Percentiles rank a stretch among this genome's conserved stretches.
These are phyloP conservation scores for Oryza australiensis DNA, from an alignment of 176 grass and related monocot species.

Conservation along the genomic window DNA sequence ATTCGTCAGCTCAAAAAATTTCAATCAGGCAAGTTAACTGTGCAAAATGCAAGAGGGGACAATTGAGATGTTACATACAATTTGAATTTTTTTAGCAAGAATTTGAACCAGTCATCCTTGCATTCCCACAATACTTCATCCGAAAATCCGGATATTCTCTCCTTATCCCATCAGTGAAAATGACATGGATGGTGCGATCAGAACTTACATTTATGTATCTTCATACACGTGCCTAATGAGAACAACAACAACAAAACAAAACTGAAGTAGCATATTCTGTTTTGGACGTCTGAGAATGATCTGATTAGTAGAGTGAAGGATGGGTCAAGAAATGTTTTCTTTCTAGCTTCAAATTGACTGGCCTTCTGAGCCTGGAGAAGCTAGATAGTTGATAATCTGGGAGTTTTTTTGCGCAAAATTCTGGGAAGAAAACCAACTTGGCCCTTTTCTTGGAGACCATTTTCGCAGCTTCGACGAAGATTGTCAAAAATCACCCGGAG, in stretches of 20 bases:
- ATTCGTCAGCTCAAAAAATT: neutral
- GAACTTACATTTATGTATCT: conserved; percentile 8
- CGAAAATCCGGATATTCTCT: conserved; percentile 35
- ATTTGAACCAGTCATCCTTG: conserved; percentile 27
- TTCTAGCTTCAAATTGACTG: neutral
- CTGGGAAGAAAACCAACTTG: neutral
- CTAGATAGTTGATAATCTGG: neutral
- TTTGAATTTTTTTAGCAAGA: neutral
- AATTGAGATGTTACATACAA: no score
- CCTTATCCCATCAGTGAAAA: conserved; percentile 7
- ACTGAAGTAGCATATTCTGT: neutral
- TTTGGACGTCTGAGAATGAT: neutral
- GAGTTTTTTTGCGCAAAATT: neutral
- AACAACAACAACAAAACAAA: neutral
- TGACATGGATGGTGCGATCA: neutral
- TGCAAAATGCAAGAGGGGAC: no score
- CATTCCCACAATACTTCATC: neutral
- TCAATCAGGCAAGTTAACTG: neutral
- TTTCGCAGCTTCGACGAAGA: neutral
- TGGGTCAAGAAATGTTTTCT: neutral
- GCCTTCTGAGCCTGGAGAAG: neutral
- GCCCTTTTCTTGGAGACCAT: neutral
- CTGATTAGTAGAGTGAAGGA: conserved; percentile 10
- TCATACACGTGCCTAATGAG: neutral
- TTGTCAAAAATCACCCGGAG: neutral